Evolutionary conservation across 495 filamentous ascomycete genomes (phyloP).

Genomic region (Mytilinidion resinicola): DNA sequence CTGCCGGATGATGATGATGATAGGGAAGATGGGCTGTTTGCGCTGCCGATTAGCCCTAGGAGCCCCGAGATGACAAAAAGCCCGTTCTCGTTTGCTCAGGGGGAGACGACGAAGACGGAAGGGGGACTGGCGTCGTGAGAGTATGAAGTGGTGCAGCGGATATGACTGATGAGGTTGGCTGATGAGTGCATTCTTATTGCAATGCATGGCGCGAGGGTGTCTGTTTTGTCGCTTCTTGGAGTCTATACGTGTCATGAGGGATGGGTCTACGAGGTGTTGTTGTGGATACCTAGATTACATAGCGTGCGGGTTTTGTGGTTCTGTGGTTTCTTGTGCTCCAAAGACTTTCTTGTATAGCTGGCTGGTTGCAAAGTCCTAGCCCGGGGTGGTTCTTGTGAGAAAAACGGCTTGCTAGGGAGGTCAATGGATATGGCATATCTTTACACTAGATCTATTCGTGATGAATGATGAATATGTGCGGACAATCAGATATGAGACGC

Average conservation of each 20-base stretch:
- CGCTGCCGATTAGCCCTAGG: slow-evolving; percentile 70
- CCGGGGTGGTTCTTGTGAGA: too few relatives aligned
- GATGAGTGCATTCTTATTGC: too few relatives aligned
- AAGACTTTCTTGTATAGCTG: background rate
- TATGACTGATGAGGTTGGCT: too few relatives aligned
- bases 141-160: background rate
- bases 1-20: slow-evolving; percentile 25
- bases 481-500: too few relatives aligned
- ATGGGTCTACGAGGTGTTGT: slow-evolving; percentile 1
- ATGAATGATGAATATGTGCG: too few relatives aligned
- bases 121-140: slow-evolving; percentile 14
- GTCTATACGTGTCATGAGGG: background rate
- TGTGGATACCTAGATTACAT: slow-evolving; percentile 28
- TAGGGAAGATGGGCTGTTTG: slow-evolving; percentile 71
- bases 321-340: background rate
- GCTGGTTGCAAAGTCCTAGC: too few relatives aligned
- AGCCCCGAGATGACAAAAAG: slow-evolving; percentile 72
- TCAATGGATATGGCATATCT: too few relatives aligned
- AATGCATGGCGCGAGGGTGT: slow-evolving; percentile 8
- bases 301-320: background rate
- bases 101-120: slow-evolving; percentile 18
- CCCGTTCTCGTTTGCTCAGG: slow-evolving; percentile 54
- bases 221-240: background rate
- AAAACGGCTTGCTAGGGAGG: too few relatives aligned
- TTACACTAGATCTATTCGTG: too few relatives aligned